A percentile compares a stretch with the other conserved stretches of the same genome.
These are phyloP conservation scores for Terfezia claveryi DNA, from an alignment of 495 filamentous ascomycete genomes.

Conservation along the genomic window DNA sequence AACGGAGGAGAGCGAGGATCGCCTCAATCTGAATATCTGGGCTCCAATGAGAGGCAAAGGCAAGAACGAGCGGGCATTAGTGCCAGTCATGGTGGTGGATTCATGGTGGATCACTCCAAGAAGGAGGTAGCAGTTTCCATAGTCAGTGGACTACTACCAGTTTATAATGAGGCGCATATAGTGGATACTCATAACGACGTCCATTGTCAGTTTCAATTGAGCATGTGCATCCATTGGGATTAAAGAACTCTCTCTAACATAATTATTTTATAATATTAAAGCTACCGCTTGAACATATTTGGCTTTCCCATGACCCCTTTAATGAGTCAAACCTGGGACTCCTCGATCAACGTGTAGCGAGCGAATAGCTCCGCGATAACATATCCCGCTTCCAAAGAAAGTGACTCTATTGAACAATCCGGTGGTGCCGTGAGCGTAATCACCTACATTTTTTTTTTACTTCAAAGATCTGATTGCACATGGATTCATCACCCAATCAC, in stretches of 20 bases:
- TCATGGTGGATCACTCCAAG: conserved; percentile 25
- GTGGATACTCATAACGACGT: conserved; percentile 27
- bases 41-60: conserved; percentile 22
- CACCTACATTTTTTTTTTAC: neutral
- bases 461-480: neutral
- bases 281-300: conserved; percentile 43
- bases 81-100: conserved; percentile 31
- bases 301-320: conserved; percentile 28
- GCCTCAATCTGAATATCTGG: conserved; percentile 32
- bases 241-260: no score
- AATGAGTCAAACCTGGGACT: conserved; percentile 31
- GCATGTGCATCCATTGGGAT: neutral
- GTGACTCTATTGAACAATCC: conserved; percentile 35
- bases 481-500: neutral
- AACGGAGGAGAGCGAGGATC: conserved; percentile 24
- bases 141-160: conserved; percentile 17
- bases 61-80: conserved; percentile 5
- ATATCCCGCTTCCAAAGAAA: conserved; percentile 35
- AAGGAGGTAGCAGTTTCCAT: conserved; percentile 17
- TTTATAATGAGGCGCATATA: conserved; percentile 25
- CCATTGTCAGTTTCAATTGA: conserved; percentile 35
- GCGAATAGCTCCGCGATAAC: conserved; percentile 43
- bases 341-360: conserved; percentile 42
- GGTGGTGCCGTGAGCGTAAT: conserved; percentile 22
- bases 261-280: neutral